Conservation (phyloP, 1,284 basidiomycete genomes). For the Ustilago crameri region DNA sequence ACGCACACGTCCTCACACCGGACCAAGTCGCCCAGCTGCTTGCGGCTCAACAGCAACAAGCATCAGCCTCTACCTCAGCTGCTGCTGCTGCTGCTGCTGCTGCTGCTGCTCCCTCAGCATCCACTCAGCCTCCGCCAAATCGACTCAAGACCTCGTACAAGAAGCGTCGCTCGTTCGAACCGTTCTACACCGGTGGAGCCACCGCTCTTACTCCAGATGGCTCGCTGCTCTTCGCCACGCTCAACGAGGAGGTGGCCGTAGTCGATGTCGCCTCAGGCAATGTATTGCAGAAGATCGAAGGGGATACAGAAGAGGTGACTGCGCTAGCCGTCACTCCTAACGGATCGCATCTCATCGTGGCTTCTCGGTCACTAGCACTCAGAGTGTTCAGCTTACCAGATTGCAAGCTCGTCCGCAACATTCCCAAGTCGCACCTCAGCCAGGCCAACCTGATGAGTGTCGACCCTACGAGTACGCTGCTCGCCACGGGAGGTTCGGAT, state of each 20-base stretch:
- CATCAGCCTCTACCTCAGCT: slow-evolving; percentile 26
- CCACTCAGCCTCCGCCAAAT: neutral
- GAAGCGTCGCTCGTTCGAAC: slow-evolving; percentile 49
- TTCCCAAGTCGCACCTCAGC: slow-evolving; percentile 86
- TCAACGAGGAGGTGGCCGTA: slow-evolving; percentile 84
- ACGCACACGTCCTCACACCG: slow-evolving; percentile 41
- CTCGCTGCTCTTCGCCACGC: slow-evolving; percentile 81
- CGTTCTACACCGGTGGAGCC: slow-evolving; percentile 66
- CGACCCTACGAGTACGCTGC: slow-evolving; percentile 87
- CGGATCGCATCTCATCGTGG: slow-evolving; percentile 70
- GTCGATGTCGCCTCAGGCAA: slow-evolving; percentile 81
- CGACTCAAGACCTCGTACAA: slow-evolving; percentile 53
- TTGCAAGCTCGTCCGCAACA: slow-evolving; percentile 74
- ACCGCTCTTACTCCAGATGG: slow-evolving; percentile 85
- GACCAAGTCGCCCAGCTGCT: slow-evolving; percentile 39
- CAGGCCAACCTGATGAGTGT: slow-evolving; percentile 83
- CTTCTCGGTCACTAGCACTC: slow-evolving; percentile 71
- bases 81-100: slow-evolving; percentile 13
- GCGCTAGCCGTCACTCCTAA: slow-evolving; percentile 68
- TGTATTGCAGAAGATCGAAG: slow-evolving; percentile 71
- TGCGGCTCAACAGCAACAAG: slow-evolving; percentile 31
- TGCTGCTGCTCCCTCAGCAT: neutral
- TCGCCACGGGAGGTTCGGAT: slow-evolving; percentile 95
- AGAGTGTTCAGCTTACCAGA: slow-evolving; percentile 71
- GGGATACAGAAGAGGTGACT: slow-evolving; percentile 72